Conservation (phyloP, 352 stramenopile genomes). For the Saprolegnia diclina region DNA sequence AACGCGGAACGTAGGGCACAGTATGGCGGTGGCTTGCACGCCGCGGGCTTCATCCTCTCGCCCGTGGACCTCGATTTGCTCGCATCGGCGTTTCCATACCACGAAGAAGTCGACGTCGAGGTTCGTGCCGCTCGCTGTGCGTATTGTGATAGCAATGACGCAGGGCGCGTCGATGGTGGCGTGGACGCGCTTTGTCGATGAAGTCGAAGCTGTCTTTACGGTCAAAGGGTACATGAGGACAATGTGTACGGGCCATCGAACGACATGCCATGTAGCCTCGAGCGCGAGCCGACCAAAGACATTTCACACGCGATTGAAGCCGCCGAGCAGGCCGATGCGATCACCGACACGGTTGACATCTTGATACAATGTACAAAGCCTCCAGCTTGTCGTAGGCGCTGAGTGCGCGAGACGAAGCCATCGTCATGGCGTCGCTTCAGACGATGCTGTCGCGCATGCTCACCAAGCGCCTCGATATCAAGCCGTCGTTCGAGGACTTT, state of each 20-base stretch:
- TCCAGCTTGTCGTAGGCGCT: constrained; percentile 53
- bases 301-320: constrained; percentile 31
- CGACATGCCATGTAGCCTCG: constrained; percentile 31
- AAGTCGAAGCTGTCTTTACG: constrained; percentile 78
- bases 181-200: constrained; percentile 74
- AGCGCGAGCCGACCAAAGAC: constrained; percentile 55
- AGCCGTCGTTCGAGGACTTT: constrained; percentile 79
- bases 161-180: constrained; percentile 46
- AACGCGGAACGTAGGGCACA: constrained; percentile 32
- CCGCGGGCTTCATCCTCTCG: constrained; percentile 47
- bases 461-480: constrained; percentile 68
- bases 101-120: constrained; percentile 41
- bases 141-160: too few species aligned
- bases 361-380: constrained; percentile 28
- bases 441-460: constrained; percentile 54
- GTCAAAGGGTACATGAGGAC: constrained; percentile 36
- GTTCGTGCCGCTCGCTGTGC: background rate
- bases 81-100: constrained; percentile 49
- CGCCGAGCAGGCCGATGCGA: constrained; percentile 24
- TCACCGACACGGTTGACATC: constrained; percentile 33
- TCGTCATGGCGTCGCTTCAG: constrained; percentile 43
- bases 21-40: constrained; percentile 55
- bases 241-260: background rate
- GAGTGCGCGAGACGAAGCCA: constrained; percentile 40
- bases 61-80: constrained; percentile 54